Conservation (phyloP, 345 rosid species). For the Bruguiera gymnorhiza region DNA sequence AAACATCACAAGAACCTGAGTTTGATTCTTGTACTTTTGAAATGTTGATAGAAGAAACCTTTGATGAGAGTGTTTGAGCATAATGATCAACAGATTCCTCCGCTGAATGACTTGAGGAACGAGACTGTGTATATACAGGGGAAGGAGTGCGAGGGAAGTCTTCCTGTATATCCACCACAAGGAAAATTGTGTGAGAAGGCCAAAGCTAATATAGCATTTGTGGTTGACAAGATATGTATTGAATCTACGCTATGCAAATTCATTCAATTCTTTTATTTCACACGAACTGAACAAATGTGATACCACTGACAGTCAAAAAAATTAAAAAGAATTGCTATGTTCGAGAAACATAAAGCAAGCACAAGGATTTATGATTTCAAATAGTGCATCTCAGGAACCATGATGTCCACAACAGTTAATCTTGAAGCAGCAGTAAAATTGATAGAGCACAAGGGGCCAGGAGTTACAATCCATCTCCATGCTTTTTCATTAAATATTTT, state of each 20-base stretch:
- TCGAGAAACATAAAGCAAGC: too few relatives aligned
- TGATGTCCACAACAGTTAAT: too few relatives aligned
- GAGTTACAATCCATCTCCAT: background rate
- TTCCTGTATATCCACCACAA: constrained; percentile 45
- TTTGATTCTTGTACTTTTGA: constrained; percentile 45
- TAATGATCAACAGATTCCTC: constrained; percentile 54
- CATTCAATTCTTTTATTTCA: too few relatives aligned
- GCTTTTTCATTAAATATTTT: background rate
- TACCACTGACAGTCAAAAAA: too few relatives aligned
- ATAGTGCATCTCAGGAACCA: too few relatives aligned
- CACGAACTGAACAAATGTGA: too few relatives aligned
- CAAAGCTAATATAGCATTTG: background rate
- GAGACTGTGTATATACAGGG: constrained; percentile 74
- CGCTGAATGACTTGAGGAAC: constrained; percentile 53
- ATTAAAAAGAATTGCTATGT: too few relatives aligned
- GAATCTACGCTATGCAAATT: too few relatives aligned
- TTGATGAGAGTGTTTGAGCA: constrained; percentile 42
- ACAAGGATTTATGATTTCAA: too few relatives aligned
- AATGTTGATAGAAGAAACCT: constrained; percentile 44
- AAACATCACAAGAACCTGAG: constrained; percentile 39
- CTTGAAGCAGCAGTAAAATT: background rate
- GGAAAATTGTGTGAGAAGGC: background rate
- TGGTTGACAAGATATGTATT: too few relatives aligned
- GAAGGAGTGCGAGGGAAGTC: constrained; percentile 71
- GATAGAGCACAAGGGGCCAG: background rate